Evolutionary conservation across 805 yeast species (phyloP), one percentile per base, ranked within the genome.

Genomic region (Metschnikowia cubensis): DNA sequence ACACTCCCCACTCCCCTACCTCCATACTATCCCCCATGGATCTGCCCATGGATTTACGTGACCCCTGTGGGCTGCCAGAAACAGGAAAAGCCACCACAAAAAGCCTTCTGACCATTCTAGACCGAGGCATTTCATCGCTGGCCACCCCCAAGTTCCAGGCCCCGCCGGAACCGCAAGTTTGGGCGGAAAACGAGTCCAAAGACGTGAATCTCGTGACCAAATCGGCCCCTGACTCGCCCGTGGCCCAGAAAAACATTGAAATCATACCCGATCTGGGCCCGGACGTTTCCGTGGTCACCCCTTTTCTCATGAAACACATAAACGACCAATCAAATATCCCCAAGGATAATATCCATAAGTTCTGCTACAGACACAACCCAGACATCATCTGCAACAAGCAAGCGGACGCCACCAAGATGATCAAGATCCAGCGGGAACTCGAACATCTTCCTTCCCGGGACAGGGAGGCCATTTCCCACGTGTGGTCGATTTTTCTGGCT

Each of bases 321-420:
- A 60, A 65, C 50, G 75, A 77, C 58, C 76, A 69, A 51, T 57
- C 70, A n/a, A 59, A 64, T 49, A 71, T 75, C 15, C 75, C 77
- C 20, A 62, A 65, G 42, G 85, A 78, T 56, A 78, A 81, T 58
- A 80, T 76, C 61, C 85, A 83, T 58, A 77, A 78, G 56, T 92
- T 81, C 69, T 92, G 99, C 64, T 92, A 92, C 67, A 75, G 98
- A 47, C 99, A 92, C 67, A 89, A 92, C 62, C 98, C 98, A 2
- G 91, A 89, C 49, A 77, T 88, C 40, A 82, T 83, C 42, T 82
- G 89, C 61, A 84, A 84, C 63, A 84, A 84, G 52, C 76, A 75
- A 50, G 79, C 86, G 0, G 95, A 87, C 64, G 83, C 79, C 49
- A 63, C 65, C 35, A 80, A 81, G 59, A 79, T 87, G 85, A 75